These are phyloP conservation scores for Nannizziopsis arthrosporioides DNA, from an alignment of 2,329 filamentous ascomycete species.

Conservation along the genomic window DNA sequence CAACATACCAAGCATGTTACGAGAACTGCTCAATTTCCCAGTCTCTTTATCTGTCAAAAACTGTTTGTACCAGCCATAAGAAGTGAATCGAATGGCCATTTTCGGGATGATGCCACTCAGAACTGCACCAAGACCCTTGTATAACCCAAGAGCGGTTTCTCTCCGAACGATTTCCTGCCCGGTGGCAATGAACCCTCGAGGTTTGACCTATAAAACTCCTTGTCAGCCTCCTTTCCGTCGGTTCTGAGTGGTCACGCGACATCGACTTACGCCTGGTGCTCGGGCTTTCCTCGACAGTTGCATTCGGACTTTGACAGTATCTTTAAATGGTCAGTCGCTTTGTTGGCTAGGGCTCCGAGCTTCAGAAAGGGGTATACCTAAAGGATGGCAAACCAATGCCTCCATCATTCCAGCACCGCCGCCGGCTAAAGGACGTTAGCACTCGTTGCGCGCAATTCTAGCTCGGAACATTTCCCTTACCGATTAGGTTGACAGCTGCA, in stretches of 20 bases:
- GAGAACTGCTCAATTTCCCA: constrained; percentile 55
- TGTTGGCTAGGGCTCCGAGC: not conserved
- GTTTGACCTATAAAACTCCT: constrained; percentile 43
- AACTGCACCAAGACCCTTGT: constrained; percentile 97
- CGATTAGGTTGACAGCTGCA: constrained; percentile 80
- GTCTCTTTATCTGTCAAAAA: constrained; percentile 57
- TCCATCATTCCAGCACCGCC: constrained; percentile 99
- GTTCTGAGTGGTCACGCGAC: not conserved
- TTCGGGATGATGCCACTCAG: constrained; percentile 94
- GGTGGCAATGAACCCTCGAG: constrained; percentile 77
- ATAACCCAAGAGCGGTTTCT: constrained; percentile 84
- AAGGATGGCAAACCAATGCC: constrained; percentile 85
- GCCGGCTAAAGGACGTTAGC: constrained; percentile 51
- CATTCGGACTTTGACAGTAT: constrained; percentile 99
- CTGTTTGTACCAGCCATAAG: constrained; percentile 92
- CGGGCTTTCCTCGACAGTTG: constrained; percentile 82
- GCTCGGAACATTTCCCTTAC: constrained; percentile 40
- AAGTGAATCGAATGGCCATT: constrained; percentile 98
- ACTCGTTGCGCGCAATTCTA: constrained; percentile 7
- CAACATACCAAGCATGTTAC: constrained; percentile 54
- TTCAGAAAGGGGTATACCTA: constrained; percentile 48
- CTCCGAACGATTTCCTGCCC: constrained; percentile 75
- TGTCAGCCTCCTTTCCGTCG: not conserved
- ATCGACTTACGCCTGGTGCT: constrained; percentile 55
- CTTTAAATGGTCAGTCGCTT: constrained; percentile 35